Conservation (phyloP, 2,329 filamentous ascomycete species). For the Aspergillus aculeatus region DNA sequence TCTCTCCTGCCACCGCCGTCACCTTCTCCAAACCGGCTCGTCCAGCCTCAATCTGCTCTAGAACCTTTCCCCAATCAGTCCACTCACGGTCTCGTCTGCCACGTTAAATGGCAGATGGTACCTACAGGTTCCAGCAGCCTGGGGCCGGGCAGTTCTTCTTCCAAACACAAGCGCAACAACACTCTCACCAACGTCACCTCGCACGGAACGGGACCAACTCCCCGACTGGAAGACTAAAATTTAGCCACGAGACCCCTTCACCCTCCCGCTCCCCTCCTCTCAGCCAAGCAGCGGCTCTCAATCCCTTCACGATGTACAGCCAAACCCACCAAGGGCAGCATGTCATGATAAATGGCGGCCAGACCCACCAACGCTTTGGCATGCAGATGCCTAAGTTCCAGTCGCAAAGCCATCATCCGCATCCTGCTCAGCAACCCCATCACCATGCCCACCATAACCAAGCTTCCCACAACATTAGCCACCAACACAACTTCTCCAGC, state of each 20-base stretch:
- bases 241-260: slow-evolving; percentile 48
- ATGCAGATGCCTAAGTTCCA: slow-evolving; percentile 51
- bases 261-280: slow-evolving; percentile 49
- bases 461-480: slow-evolving; percentile 43
- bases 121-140: slow-evolving; percentile 55
- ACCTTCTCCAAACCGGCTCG: slow-evolving; percentile 22
- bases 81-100: slow-evolving; percentile 47
- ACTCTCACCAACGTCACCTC: slow-evolving; percentile 44
- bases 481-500: slow-evolving; percentile 52
- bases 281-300: slow-evolving; percentile 43
- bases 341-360: slow-evolving; percentile 52
- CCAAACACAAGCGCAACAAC: slow-evolving; percentile 44
- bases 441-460: slow-evolving; percentile 47
- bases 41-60: slow-evolving; percentile 25
- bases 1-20: slow-evolving; percentile 26
- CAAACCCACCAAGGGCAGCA: slow-evolving; percentile 50
- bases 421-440: slow-evolving; percentile 44
- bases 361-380: slow-evolving; percentile 49
- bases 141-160: slow-evolving; percentile 53
- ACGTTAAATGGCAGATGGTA: slow-evolving; percentile 57
- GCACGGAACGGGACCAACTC: slow-evolving; percentile 48
- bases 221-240: slow-evolving; percentile 46
- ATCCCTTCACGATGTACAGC: slow-evolving; percentile 48
- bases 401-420: slow-evolving; percentile 47
- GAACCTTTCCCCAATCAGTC: slow-evolving; percentile 30